A percentile compares a stretch with the other conserved stretches of the same genome.
Conservation (phyloP, 352 stramenopile species). For the Elongisporangium undulatum region DNA sequence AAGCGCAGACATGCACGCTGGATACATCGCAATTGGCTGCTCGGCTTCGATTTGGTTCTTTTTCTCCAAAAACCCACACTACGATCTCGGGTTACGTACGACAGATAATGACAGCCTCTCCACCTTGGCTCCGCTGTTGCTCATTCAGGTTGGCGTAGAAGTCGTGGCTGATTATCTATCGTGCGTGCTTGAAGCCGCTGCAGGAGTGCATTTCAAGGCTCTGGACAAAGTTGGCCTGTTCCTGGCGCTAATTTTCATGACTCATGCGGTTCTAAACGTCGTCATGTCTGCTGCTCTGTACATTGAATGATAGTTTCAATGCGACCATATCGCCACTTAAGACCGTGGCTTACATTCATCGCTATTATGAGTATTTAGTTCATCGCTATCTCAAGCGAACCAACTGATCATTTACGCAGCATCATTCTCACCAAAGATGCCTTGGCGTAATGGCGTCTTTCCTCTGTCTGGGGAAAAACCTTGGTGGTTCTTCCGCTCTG, state of each 20-base stretch:
- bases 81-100: slow-evolving; percentile 2
- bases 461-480: too few species aligned
- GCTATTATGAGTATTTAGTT: too few species aligned
- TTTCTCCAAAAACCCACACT: slow-evolving; percentile 26
- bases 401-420: too few species aligned
- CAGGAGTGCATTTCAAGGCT: slow-evolving; percentile 8
- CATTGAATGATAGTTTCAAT: too few species aligned
- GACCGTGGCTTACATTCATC: too few species aligned
- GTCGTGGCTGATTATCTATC: slow-evolving; percentile 17
- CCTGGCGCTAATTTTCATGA: slow-evolving; percentile 10
- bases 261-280: slow-evolving; percentile 9
- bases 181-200: slow-evolving; percentile 15
- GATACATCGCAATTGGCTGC: slow-evolving; percentile 39
- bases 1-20: slow-evolving; percentile 27
- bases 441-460: too few species aligned
- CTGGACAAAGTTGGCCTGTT: slow-evolving; percentile 7
- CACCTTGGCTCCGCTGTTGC: neutral
- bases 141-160: slow-evolving; percentile 15
- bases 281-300: slow-evolving; percentile 7
- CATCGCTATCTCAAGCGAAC: too few species aligned
- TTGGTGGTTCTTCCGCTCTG: too few species aligned
- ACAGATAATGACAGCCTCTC: neutral
- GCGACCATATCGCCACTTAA: neutral
- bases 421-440: too few species aligned
- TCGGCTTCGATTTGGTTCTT: slow-evolving; percentile 24